Base-by-base conservation (phyloP, 1,139 yeast species). In the Protomyces inouyei region DNA sequence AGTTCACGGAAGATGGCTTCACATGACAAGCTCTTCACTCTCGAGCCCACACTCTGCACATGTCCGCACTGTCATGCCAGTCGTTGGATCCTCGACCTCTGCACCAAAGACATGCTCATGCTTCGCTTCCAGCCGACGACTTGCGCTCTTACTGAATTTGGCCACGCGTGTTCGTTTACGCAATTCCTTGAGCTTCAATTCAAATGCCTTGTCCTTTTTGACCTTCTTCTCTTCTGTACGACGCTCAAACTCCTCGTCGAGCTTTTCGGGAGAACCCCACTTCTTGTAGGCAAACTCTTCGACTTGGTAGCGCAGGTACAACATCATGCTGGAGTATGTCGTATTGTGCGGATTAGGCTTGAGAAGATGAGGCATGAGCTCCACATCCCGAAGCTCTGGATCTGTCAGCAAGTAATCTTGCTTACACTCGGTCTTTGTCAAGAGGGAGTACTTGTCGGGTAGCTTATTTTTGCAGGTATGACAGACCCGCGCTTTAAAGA, bases 311-410 rank as follows among this genome's bases (percentile, higher is more conserved):
- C 98, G 78, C 57, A 93, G 76, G 74, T 86, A 95, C 64, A 95
- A 78, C 80, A 91, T 96, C 99, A 95, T 95, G 72, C 95, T 82
- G 61, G 92, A 87, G 75, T 85, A 95, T 0, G 88, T 86, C 2
- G 85, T 84, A 55, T 95, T 91, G 75, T 93, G 97, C 0, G 99
- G 99, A 72, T 95, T 95, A 6, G 97, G 92, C 71, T 92, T 88
- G 69, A 91, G 96, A 67, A 92, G 78, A 69, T 95, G 83, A 6
- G 88, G 87, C 68, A 95, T 78, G 36, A 91, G 76, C 1, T 76
- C 79, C 3, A 75, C 76, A 73, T 95, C 98, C 63, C 84, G 81
- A 51, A 95, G 79, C 74, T 95, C 98, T 0, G 97, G 69, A 57
- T 60, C 68, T 25, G 67, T 55, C 14, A 64, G 35, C 55, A 93